Percentiles rank a stretch among this genome's conserved stretches.
Conservation (phyloP, 1,284 basidiomycete genomes). For the Melampsora larici-populina region DNA sequence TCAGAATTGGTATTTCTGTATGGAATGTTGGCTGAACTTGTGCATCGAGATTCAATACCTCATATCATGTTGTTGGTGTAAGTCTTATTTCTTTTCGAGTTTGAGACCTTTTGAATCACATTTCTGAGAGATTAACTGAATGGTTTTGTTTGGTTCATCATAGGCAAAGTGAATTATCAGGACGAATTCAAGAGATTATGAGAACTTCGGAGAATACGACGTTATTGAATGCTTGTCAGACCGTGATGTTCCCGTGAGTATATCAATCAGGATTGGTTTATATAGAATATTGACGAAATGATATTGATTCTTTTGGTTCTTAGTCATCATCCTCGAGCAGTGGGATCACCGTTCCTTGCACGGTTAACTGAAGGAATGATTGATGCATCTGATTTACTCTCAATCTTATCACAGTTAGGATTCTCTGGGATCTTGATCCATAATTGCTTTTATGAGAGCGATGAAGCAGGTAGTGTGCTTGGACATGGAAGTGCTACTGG, state of each 20-base stretch:
- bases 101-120: background rate
- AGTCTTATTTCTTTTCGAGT: background rate
- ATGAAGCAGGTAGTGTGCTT: background rate
- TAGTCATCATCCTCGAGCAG: constrained; percentile 24
- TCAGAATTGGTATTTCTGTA: constrained; percentile 76
- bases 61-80: constrained; percentile 43
- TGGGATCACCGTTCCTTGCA: constrained; percentile 27
- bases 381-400: constrained; percentile 28
- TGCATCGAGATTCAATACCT: constrained; percentile 48
- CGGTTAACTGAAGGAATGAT: constrained; percentile 32
- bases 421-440: constrained; percentile 28
- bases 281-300: background rate
- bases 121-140: background rate
- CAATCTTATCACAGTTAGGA: constrained; percentile 28
- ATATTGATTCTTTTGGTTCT: background rate
- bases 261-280: background rate
- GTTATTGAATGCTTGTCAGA: constrained; percentile 38
- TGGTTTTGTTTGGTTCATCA: background rate
- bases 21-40: constrained; percentile 71
- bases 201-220: constrained; percentile 33
- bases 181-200: constrained; percentile 40
- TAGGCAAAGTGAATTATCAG: constrained; percentile 33
- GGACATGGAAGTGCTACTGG: background rate
- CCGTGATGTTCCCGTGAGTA: constrained; percentile 42
- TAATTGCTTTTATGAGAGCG: constrained; percentile 25